Evolutionary conservation across 2,329 filamentous ascomycete species (phyloP).

Genomic region (Drechslerella coelobrocha): DNA sequence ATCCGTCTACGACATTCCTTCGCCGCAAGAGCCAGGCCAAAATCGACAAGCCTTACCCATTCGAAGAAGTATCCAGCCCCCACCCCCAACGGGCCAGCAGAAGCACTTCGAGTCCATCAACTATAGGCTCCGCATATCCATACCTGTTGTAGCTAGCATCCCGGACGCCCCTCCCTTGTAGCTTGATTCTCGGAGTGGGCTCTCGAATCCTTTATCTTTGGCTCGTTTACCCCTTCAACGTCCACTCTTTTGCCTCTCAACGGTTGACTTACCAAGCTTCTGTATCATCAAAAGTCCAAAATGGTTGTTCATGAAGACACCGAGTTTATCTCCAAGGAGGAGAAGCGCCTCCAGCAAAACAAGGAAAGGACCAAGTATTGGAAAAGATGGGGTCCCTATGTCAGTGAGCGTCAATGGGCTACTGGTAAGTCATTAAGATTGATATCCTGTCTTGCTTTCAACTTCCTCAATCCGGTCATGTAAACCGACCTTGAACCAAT

Average conservation of each 20-base stretch:
- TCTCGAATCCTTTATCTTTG: constrained; percentile 23
- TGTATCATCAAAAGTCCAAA: constrained; percentile 3
- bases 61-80: not conserved
- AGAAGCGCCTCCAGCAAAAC: constrained; percentile 87
- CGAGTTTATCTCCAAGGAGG: constrained; percentile 86
- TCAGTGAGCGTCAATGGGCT: constrained; percentile 93
- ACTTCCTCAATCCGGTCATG: not conserved
- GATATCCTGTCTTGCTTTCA: constrained; percentile 17
- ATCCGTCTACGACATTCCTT: constrained; percentile 37
- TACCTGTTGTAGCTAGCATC: constrained; percentile 43
- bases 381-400: constrained; percentile 98
- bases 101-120: not conserved
- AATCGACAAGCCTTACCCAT: constrained; percentile 15
- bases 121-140: constrained; percentile 22
- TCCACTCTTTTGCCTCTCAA: not conserved
- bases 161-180: constrained; percentile 2
- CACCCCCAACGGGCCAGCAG: not conserved
- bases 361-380: constrained; percentile 85
- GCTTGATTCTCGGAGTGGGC: constrained; percentile 12
- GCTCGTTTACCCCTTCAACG: constrained; percentile 7
- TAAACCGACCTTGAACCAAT: not conserved
- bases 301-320: constrained; percentile 93
- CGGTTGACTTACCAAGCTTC: not conserved
- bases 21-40: constrained; percentile 12
- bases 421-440: constrained; percentile 67